Evolutionary conservation across 768 basidiomycete genomes (phyloP), one percentile per base, ranked within the genome.

Genomic region (Cyathus striatus): DNA sequence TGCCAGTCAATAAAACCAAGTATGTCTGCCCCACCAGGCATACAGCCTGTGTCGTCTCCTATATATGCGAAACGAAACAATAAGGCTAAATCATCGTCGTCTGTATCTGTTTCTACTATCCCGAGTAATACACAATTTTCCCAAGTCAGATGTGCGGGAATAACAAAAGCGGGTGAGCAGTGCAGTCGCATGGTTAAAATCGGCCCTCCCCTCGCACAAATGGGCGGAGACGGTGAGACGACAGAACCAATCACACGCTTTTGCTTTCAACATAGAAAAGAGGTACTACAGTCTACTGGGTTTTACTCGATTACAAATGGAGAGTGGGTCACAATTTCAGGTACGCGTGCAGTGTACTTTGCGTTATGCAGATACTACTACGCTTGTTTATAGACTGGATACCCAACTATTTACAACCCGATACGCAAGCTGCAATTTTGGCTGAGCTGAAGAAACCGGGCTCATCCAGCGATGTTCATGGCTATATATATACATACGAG

Each of bases 401-500:
- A 50, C 83, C 85, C 6, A 49, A 59, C 20, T 86, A 88, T 56
- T 59, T 90, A 26, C 72, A 75, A 41, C 47, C 56, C 4, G 75
- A 79, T 41, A 86, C 87, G 22, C 79, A 81, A 51, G 66, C 74
- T 23, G 72, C 79, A 2, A 58, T 73, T 34, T 60, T 68, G 33
- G 60, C 65, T 16, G 71, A 73, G 50, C 72, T 73, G 70, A 70
- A 72, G 50, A 73, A 68, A 46, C 55, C 71, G 9, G 67, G 66
- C 3, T 76, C 85, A 3, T 44, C 53, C 2, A 71, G 75, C 6
- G 88, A 91, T 49, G 73, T 70, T 16, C 66, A 75, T 4, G 90
- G 90, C 0, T 90, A 86, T 52, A 90, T 92, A 39, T 92, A 92
- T 50, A 76, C 79, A 0, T 91, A 83, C 56, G 84, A 90, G 59